Percentiles rank a stretch among this genome's conserved stretches.
Conservation (phyloP, 208 protist genomes). For the Trypanosoma congolense region DNA sequence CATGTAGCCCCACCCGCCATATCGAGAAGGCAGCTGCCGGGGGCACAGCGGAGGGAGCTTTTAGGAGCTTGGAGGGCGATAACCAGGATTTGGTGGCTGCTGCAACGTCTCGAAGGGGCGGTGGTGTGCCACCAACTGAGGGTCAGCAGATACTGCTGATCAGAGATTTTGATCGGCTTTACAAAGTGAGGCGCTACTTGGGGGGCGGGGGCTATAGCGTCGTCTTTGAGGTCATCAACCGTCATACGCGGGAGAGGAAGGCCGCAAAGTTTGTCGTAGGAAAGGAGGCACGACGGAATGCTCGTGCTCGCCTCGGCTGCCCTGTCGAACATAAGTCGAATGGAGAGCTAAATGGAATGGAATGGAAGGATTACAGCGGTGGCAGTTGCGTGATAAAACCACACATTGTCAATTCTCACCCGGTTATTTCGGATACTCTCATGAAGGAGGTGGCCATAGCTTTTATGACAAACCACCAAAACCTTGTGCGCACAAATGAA, state of each 20-base stretch:
- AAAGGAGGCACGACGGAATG: neutral
- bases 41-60: neutral
- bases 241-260: slow-evolving; percentile 13
- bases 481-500: slow-evolving; percentile 17
- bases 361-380: neutral
- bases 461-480: slow-evolving; percentile 13
- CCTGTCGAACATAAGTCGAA: neutral
- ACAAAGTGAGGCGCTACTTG: slow-evolving; percentile 6
- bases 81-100: neutral
- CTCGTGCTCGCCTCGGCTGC: neutral
- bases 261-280: slow-evolving; percentile 18
- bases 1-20: neutral
- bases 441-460: slow-evolving; percentile 20
- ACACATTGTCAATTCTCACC: neutral
- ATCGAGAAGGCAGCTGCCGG: neutral
- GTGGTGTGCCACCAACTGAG: neutral
- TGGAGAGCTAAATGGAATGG: neutral
- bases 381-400: neutral
- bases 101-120: neutral
- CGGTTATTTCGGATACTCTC: slow-evolving; percentile 5
- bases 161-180: slow-evolving; percentile 9
- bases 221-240: slow-evolving; percentile 18
- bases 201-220: slow-evolving; percentile 20
- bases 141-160: slow-evolving; percentile 2
- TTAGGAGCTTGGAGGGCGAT: neutral